Conservation (phyloP, 2,329 filamentous ascomycete species). For the Piedraia hortae region DNA sequence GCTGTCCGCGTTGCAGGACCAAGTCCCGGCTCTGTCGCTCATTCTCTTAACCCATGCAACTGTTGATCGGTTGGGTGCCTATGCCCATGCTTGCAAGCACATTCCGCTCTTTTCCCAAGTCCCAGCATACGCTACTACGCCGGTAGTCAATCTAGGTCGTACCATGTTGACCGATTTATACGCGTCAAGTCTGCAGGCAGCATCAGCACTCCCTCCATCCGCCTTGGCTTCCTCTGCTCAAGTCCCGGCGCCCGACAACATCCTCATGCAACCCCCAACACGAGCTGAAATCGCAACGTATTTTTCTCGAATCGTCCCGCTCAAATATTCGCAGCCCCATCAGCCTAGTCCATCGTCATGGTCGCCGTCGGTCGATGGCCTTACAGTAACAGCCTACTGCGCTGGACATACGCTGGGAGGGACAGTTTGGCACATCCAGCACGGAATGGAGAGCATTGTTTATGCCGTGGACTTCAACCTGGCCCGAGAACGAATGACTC, state of each 20-base stretch:
- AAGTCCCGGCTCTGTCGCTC: constrained; percentile 67
- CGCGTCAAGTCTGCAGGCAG: constrained; percentile 61
- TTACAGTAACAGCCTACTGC: constrained; percentile 90
- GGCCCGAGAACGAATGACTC: constrained; percentile 79
- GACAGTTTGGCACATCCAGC: constrained; percentile 96
- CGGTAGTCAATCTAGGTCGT: constrained; percentile 76
- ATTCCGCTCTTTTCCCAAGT: constrained; percentile 77
- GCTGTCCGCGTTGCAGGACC: constrained; percentile 61
- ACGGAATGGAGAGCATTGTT: constrained; percentile 85
- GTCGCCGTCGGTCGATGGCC: constrained; percentile 64
- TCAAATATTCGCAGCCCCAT: constrained; percentile 93
- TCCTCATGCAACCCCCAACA: constrained; percentile 42
- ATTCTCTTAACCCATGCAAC: constrained; percentile 90
- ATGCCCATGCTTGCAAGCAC: constrained; percentile 90
- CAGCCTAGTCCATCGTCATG: constrained; percentile 68
- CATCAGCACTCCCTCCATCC: constrained; percentile 49
- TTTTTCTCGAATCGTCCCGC: constrained; percentile 66
- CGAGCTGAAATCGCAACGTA: constrained; percentile 74
- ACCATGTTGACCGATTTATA: constrained; percentile 83
- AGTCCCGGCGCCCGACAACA: constrained; percentile 32
- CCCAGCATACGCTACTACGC: constrained; percentile 78
- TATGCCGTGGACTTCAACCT: constrained; percentile 98
- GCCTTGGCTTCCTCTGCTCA: constrained; percentile 23
- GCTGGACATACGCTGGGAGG: constrained; percentile 87
- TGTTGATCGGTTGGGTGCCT: constrained; percentile 69